These are phyloP conservation scores for Xylariaceae sp. DNA, from an alignment of 2,329 filamentous ascomycete genomes.

Conservation along the genomic window DNA sequence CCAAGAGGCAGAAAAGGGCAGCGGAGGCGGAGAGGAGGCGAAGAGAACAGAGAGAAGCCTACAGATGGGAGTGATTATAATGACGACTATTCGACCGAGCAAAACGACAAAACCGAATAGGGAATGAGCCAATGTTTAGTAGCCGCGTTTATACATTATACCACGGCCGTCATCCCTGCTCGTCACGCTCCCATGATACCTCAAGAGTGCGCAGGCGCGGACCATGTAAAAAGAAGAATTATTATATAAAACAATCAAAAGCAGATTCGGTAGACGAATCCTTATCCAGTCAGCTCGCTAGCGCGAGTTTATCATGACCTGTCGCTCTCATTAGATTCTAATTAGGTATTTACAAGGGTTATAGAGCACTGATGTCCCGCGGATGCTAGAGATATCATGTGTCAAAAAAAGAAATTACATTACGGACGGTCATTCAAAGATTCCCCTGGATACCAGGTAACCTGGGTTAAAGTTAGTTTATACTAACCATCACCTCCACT, in stretches of 20 bases:
- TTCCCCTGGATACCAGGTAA: background rate
- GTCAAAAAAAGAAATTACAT: background rate
- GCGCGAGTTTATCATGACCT: background rate
- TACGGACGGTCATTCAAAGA: background rate
- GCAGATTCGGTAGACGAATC: no score
- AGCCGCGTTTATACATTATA: no score
- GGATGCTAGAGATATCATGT: constrained; percentile 1
- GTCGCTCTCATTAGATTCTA: constrained; percentile 19
- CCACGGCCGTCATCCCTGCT: no score
- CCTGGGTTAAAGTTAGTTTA: background rate
- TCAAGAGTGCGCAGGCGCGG: no score
- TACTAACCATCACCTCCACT: constrained; percentile 9
- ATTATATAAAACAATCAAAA: no score
- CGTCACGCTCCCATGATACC: no score
- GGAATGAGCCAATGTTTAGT: no score
- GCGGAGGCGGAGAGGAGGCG: background rate
- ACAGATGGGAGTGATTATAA: no score
- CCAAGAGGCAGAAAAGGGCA: background rate
- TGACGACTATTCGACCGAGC: no score
- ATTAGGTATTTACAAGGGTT: constrained; percentile 11
- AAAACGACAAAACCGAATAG: no score
- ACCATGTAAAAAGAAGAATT: no score
- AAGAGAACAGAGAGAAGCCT: background rate
- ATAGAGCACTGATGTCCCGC: constrained; percentile 10
- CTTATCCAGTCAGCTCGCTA: no score